phyloP scores from a whole-genome alignment of 225 moss, liverwort and hornwort species.

The Ulota crispa region DNA sequence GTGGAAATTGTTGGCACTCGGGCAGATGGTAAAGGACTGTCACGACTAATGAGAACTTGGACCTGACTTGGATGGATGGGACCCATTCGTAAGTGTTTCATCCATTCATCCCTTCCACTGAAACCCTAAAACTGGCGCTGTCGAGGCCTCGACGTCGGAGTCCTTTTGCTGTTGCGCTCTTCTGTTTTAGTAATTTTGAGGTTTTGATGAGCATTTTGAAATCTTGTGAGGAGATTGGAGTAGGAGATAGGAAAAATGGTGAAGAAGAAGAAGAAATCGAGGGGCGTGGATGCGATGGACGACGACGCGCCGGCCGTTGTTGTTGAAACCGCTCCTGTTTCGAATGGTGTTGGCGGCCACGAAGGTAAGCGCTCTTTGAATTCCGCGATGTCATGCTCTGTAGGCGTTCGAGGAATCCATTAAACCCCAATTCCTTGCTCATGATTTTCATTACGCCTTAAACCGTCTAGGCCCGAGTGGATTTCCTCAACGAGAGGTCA shows the following conservation, averaged over 20 bases:
- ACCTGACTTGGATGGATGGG: not conserved
- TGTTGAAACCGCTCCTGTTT: not conserved
- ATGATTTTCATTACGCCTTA: too few species aligned
- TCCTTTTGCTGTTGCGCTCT: not conserved
- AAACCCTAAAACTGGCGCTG: conserved; percentile 15
- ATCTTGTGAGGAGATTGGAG: not conserved
- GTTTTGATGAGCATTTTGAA: not conserved
- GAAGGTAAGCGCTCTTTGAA: conserved; percentile 8
- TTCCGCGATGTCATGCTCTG: not conserved
- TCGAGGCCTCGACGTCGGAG: not conserved
- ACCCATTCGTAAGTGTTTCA: rapidly evolving
- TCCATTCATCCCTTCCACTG: not conserved
- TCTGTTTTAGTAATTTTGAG: not conserved
- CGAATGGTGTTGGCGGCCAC: not conserved
- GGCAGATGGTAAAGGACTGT: not conserved
- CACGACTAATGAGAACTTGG: not conserved
- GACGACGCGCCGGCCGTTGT: conserved; percentile 24
- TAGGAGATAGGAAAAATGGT: conserved; percentile 11
- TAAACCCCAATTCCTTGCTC: too few species aligned
- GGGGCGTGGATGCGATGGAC: conserved; percentile 30
- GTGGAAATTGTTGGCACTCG: not conserved
- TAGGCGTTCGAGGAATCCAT: rapidly evolving
- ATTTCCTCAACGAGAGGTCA: too few species aligned
- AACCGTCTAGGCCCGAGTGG: too few species aligned
- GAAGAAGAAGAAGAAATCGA: conserved; percentile 36